phyloP scores from a whole-genome alignment of 2,329 filamentous ascomycete species.

The Chaetomiaceae sp. region DNA sequence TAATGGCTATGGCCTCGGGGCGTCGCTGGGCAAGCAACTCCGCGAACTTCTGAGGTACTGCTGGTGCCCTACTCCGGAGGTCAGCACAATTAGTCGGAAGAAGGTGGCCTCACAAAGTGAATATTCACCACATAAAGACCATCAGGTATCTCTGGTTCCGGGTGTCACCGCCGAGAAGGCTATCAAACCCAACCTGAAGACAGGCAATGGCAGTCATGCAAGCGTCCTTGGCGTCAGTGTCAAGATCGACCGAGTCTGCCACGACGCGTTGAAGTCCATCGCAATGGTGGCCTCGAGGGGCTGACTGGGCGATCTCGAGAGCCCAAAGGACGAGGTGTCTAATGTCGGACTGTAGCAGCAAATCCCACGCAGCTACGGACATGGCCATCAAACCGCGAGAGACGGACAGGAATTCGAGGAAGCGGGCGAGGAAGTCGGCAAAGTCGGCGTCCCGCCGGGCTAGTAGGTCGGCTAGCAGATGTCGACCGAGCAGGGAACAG shows the following conservation, averaged over 20 bases:
- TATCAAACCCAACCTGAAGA: constrained; percentile 23
- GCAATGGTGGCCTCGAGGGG: constrained; percentile 16
- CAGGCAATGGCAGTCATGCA: constrained; percentile 16
- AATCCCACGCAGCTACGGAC: constrained; percentile 19
- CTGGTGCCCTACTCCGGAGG: constrained; percentile 9
- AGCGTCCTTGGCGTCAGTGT: constrained; percentile 9
- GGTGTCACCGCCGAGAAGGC: constrained; percentile 10
- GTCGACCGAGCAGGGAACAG: constrained; percentile 39
- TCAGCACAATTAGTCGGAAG: no score
- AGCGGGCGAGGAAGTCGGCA: constrained; percentile 35
- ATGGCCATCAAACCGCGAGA: constrained; percentile 24
- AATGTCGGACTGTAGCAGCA: constrained; percentile 21
- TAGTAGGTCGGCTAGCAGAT: constrained; percentile 43
- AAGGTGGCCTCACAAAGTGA: neutral
- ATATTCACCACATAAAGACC: constrained; percentile 26
- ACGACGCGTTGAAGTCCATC: constrained; percentile 15
- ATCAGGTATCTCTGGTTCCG: constrained; percentile 18
- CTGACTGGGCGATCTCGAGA: constrained; percentile 11
- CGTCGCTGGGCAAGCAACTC: constrained; percentile 31
- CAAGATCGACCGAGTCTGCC: constrained; percentile 9
- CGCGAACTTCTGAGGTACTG: constrained; percentile 30
- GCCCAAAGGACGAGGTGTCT: constrained; percentile 19
- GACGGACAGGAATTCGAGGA: constrained; percentile 37
- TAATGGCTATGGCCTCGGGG: constrained; percentile 39
- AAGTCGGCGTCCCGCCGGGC: constrained; percentile 35